Conservation (phyloP, 148 eudicot species). For the Cornus kousa region DNA sequence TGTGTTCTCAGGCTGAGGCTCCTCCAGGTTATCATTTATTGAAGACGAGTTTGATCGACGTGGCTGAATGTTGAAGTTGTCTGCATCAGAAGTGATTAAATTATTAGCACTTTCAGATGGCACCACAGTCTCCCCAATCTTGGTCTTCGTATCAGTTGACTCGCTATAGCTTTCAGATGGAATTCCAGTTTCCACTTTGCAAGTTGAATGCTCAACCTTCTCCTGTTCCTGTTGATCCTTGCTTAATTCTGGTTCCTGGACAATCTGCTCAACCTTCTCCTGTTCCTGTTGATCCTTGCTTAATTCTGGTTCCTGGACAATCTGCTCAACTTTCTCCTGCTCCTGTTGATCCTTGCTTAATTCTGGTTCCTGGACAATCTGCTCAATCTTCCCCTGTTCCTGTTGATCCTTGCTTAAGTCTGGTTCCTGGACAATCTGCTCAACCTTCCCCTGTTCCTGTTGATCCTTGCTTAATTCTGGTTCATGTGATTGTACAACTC, state of each 20-base stretch:
- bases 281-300: slow-evolving; percentile 14
- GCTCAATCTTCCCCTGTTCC: background rate
- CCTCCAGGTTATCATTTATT: slow-evolving; percentile 26
- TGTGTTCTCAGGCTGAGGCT: slow-evolving; percentile 19
- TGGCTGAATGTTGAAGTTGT: slow-evolving; percentile 20
- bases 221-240: slow-evolving; percentile 23
- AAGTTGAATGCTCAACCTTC: slow-evolving; percentile 23
- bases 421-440: slow-evolving; percentile 12
- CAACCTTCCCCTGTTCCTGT: slow-evolving; percentile 16
- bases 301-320: background rate
- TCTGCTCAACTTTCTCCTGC: background rate
- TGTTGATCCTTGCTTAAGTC: slow-evolving; percentile 26
- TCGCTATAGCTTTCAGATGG: slow-evolving; percentile 24
- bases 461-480: slow-evolving; percentile 20
- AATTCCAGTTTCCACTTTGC: slow-evolving; percentile 24
- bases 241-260: slow-evolving; percentile 20
- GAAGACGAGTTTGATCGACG: slow-evolving; percentile 16
- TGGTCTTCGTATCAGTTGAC: slow-evolving; percentile 26
- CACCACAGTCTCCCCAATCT: slow-evolving; percentile 16
- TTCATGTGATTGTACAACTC: slow-evolving; percentile 17
- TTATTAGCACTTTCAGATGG: slow-evolving; percentile 30
- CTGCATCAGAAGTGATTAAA: slow-evolving; percentile 20
- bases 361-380: background rate
- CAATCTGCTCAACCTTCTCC: background rate
- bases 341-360: slow-evolving; percentile 23